Base-by-base conservation (phyloP, 805 yeast species). In the Yarrowia osloensis region DNA sequence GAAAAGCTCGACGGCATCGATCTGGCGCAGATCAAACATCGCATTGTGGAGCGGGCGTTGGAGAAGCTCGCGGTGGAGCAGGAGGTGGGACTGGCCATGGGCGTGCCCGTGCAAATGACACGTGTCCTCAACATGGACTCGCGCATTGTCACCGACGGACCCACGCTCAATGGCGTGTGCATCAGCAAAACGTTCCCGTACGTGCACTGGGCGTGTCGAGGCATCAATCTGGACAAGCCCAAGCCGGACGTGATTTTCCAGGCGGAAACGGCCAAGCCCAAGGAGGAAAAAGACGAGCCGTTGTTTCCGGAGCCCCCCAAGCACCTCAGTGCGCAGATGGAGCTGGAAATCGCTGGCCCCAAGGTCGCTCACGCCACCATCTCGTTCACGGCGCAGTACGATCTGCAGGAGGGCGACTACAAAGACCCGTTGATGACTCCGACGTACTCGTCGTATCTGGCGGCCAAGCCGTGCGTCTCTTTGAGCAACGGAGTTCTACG, bases 61-160 rank as follows among this genome's bases (percentile, higher is more conserved):
- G 63, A 57, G 19, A 57, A 57, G 49, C 63, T 57, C 19, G 63
- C 63, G 4, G 63, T 57, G 26, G 63, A 57, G n/a, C 63, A 57
- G 42, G 63, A 57, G 21, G 63, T 57, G 19, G 47, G 49, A 1
- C 49, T 57, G 19, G 47, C 49, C 3, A 37, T 57, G 49, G 63
- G 63, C 0, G 63, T 57, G 4, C 63, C 63, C 1, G 63, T 57
- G 21, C 63, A 57, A 7, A 19, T 57, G 35, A 40, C 49, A 28
- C 47, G 37, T n/a, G 63, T 57, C 15, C 6, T 40, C 5, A 40
- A 40, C 2, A 57, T 57, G 63, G 63, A 57, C 28, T 57, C 63
- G 12, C 47, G 63, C 26, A 57, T 57, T 3, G 49, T 57, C n/a
- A 26, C 63, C 3, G 39, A 57, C 4, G 63, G 63, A 2, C 63